Base-by-base conservation (phyloP, 2,329 filamentous ascomycete genomes). In the Biscogniauxia sp. region DNA sequence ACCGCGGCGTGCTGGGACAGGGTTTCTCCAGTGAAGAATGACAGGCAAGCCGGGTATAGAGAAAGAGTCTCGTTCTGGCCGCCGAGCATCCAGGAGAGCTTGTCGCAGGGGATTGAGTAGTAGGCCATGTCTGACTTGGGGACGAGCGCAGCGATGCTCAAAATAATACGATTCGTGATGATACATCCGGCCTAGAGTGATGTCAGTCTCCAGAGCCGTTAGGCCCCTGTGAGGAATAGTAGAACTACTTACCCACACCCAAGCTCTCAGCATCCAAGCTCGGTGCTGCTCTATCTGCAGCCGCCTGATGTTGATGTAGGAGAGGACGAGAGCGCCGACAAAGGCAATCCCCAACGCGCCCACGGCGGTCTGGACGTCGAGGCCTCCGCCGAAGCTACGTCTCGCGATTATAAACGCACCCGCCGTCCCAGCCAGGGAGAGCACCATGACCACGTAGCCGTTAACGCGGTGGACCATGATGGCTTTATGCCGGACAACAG, bases 271-370 rank as follows among this genome's bases (percentile, higher is more conserved):
- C 85, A 88, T 88, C 85, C 85, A 88, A 2, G 83, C 83, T 1
- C 86, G 78, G 62, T 88, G 86, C 66, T 88, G 81, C 32, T 88
- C 84, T 54, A 90, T 84, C 67, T 88, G 85, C 1, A 88, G 71
- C 1, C 77, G 74, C 69, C 84, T 87, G 70, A 88, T 81, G 63
- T 87, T 87, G 69, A 81, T 75, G 32, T 79, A 80, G 1, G 84
- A 82, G 51, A 87, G 61, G 0, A 68, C 62, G 23, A 84, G 70
- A 9, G 78, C 76, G 1, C 70, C 64, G 0, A 80, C 70, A 1
- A 83, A 82, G 8, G 79, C 68, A 28, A 84, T 75, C 1, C 73
- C 78, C 0, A 84, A 67, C 0, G 79, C 56, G 0, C 79, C 79
- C 0, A 81, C 69, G 1, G 68, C 77, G 0, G 73, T 69, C 65